Evolutionary conservation across 208 protist genomes (phyloP), one percentile per base, ranked within the genome.

Genomic region (Blastocrithidia nonstop): DNA sequence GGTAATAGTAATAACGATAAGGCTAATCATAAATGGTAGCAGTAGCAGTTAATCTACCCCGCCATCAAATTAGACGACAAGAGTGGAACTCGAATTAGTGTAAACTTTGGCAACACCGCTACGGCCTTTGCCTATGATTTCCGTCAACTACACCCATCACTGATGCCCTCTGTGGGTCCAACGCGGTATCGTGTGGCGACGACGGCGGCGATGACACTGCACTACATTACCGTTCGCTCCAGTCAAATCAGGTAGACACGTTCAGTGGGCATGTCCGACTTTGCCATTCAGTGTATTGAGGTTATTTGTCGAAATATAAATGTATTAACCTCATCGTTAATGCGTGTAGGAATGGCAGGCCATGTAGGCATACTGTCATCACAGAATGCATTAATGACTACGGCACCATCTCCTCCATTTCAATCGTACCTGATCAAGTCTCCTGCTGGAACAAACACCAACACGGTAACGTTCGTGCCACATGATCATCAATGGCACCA

Each of bases 101-200:
- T 93, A 6, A 93, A 93, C 61, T 93, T 93, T 50, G 84, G 84
- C 28, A 72, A 61, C 11, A 28, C 61, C 5, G 60, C 61, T 0
- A n/a, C n/a, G n/a, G 33, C 71, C 6, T 93, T 93, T 49, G 51
- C 51, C 11, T 93, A 80, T 41, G 84, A 93, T 51, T 86, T 73
- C 55, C 73, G 75, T 2, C 63, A 66, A 54, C 67, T 84, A 47
- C 79, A 89, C 58, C 71, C 84, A 3, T 55, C 66, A 2, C 54
- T 88, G 22, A 59, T 27, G 39, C 31, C 72, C 21, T 20, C 11
- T 0, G 45, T 36, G 5, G 65, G 66, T 0, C 84, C 84, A 8
- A 87, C 66, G 16, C 84, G 72, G 74, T 89, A 86, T 58, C 53
- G 57, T 50, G 62, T 89, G 16, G 71, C 79, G 21, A 81, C 68